phyloP scores from a whole-genome alignment of 441 rosid species.

The Bocquillonia castaneifolia region DNA sequence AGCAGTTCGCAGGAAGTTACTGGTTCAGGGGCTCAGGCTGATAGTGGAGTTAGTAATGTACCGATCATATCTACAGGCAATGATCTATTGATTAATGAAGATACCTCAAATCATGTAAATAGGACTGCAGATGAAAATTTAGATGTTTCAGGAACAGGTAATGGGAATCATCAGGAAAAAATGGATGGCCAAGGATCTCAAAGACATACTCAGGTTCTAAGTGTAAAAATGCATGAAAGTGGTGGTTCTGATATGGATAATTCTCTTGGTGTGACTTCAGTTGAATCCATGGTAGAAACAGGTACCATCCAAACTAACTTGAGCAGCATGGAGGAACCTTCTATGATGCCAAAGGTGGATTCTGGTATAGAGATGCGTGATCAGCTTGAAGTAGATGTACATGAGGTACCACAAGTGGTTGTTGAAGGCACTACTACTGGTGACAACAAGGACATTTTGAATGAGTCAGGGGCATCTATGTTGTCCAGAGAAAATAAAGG shows the following conservation, averaged over 20 bases:
- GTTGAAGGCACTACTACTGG: constrained; percentile 20
- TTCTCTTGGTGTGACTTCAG: constrained; percentile 21
- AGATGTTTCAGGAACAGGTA: constrained; percentile 27
- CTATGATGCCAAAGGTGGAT: constrained; percentile 27
- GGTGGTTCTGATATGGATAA: constrained; percentile 25
- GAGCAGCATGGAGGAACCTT: constrained; percentile 31
- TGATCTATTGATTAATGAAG: constrained; percentile 36
- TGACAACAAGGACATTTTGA: constrained; percentile 20
- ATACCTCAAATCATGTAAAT: constrained; percentile 25
- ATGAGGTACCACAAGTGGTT: constrained; percentile 18
- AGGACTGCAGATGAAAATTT: constrained; percentile 26
- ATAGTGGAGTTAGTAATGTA: constrained; percentile 21
- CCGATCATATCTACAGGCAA: constrained; percentile 23
- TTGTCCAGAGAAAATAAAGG: constrained; percentile 26
- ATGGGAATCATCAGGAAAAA: constrained; percentile 23
- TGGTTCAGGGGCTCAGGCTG: constrained; percentile 39
- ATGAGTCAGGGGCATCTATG: constrained; percentile 30
- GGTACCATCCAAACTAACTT: constrained; percentile 21
- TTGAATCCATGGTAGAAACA: constrained; percentile 32
- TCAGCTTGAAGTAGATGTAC: constrained; percentile 23
- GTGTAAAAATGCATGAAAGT: constrained; percentile 29
- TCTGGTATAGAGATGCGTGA: constrained; percentile 28
- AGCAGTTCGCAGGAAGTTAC: constrained; percentile 32
- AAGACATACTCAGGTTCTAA: constrained; percentile 25
- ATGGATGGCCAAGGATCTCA: constrained; percentile 21